phyloP scores from a whole-genome alignment of 495 filamentous ascomycete species.

The Penicillium coprophilum region DNA sequence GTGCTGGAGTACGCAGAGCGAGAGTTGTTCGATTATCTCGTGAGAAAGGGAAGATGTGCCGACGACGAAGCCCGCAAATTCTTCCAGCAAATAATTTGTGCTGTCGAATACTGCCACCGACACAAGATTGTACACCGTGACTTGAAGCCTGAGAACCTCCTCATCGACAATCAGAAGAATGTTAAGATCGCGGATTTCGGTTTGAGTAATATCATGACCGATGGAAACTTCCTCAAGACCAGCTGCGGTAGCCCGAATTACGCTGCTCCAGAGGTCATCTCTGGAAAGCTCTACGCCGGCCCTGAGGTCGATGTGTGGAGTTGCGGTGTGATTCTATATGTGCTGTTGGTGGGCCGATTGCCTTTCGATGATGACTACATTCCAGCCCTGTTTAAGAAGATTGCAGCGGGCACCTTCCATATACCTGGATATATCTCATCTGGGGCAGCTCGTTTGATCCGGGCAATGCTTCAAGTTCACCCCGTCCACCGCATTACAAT shows the following conservation, averaged over 20 bases:
- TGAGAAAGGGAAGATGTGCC: conserved; percentile 81
- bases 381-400: conserved; percentile 82
- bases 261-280: conserved; percentile 95
- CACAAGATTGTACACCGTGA: conserved; percentile 99
- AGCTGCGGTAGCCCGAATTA: conserved; percentile 98
- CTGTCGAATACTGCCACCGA: conserved; percentile 97
- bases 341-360: conserved; percentile 83
- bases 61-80: conserved; percentile 91
- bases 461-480: conserved; percentile 92
- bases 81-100: conserved; percentile 99
- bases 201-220: conserved; percentile 98
- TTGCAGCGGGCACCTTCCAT: conserved; percentile 83
- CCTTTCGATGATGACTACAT: conserved; percentile 99
- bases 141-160: conserved; percentile 93
- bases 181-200: conserved; percentile 99
- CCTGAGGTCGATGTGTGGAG: conserved; percentile 99
- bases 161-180: conserved; percentile 90
- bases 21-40: conserved; percentile 97
- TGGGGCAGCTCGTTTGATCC: conserved; percentile 81
- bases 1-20: conserved; percentile 96
- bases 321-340: conserved; percentile 97
- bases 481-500: conserved; percentile 92
- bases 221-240: conserved; percentile 97
- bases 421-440: conserved; percentile 84
- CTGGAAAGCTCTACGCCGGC: conserved; percentile 94